phyloP scores from a whole-genome alignment of 31 red algal genomes.

The Endocladia muricata region DNA sequence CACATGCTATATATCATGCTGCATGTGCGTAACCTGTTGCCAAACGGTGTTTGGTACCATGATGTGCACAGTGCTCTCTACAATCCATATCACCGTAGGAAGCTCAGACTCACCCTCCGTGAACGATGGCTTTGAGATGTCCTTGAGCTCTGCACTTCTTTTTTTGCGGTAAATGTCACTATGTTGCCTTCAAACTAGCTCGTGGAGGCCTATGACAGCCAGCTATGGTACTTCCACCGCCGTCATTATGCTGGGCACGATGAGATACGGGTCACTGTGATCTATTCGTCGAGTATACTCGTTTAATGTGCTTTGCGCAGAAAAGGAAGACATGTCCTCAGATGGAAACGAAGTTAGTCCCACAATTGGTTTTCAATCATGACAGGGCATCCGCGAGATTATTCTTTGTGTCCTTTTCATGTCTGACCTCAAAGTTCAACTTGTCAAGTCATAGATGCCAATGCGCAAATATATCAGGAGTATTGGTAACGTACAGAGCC shows the following conservation, averaged over 20 bases:
- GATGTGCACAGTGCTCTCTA: neutral
- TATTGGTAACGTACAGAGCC: slow-evolving; percentile 6
- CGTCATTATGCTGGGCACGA: neutral
- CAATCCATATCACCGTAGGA: neutral
- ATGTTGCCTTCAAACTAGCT: neutral
- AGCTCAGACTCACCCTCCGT: neutral
- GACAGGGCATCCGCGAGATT: slow-evolving; percentile 13
- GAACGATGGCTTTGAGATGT: neutral
- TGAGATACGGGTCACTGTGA: too few relatives aligned
- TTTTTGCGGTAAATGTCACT: neutral
- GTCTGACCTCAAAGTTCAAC: neutral
- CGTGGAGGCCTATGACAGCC: neutral
- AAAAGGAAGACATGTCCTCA: neutral
- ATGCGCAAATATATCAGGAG: neutral
- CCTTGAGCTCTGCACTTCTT: neutral
- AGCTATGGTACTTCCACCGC: neutral
- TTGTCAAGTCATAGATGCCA: neutral
- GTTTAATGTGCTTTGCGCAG: neutral
- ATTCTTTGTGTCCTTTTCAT: neutral
- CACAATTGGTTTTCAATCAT: neutral
- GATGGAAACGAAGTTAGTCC: neutral
- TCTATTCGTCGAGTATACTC: too few relatives aligned
- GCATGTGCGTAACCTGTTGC: neutral
- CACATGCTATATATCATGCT: neutral
- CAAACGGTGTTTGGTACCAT: neutral